A percentile compares a stretch with the other conserved stretches of the same genome.
phyloP scores from a whole-genome alignment of 2,329 filamentous ascomycete species.

The Polytolypa hystricis region DNA sequence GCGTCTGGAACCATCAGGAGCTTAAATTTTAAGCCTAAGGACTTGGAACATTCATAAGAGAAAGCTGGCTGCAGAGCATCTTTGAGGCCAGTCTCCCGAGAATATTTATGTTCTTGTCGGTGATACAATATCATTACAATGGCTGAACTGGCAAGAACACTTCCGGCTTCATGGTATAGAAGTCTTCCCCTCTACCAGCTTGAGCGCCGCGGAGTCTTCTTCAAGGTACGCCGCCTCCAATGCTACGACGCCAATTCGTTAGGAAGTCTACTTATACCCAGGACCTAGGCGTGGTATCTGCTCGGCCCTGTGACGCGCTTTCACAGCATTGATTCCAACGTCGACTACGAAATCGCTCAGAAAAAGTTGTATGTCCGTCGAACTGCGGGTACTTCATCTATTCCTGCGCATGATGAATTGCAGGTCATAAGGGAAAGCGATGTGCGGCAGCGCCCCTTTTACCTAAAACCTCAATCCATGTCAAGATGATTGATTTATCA shows the following conservation, averaged over 20 bases:
- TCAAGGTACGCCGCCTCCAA: conserved; percentile 28
- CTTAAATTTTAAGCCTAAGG: too few relatives aligned
- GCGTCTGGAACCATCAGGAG: too few relatives aligned
- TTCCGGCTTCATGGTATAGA: conserved; percentile 45
- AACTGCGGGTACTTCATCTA: conserved; percentile 19
- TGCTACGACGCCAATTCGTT: conserved; percentile 2
- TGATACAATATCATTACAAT: too few relatives aligned
- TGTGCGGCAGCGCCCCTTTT: too few relatives aligned
- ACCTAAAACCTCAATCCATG: too few relatives aligned
- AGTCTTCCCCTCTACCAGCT: conserved; percentile 40
- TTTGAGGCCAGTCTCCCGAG: too few relatives aligned
- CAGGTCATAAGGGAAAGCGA: conserved; percentile 27
- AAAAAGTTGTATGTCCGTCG: conserved; percentile 31
- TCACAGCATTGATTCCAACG: conserved; percentile 27
- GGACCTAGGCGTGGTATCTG: conserved; percentile 40
- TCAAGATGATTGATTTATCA: too few relatives aligned
- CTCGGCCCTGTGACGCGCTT: conserved; percentile 44
- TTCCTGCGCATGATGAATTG: conserved; percentile 26
- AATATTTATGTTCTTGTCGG: too few relatives aligned
- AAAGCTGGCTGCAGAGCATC: too few relatives aligned
- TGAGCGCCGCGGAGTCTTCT: conserved; percentile 39
- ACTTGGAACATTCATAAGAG: too few relatives aligned
- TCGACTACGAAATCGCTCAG: conserved; percentile 43
- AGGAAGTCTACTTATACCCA: too few relatives aligned
- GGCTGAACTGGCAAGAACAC: conserved; percentile 28